Conservation (phyloP, 179 eudicot species). For the Nepenthes alata region DNA sequence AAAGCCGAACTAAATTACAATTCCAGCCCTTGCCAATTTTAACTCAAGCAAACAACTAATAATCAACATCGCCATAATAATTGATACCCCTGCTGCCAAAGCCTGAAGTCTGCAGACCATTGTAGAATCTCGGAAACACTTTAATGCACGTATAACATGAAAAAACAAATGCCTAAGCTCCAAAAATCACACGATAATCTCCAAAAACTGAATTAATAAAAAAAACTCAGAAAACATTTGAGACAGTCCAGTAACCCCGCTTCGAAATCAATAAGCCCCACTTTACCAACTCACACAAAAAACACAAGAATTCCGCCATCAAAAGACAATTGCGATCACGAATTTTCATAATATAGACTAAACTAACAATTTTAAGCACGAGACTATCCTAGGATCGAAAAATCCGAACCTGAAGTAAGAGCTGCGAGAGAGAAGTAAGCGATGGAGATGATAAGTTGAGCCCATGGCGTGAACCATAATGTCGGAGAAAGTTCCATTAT, state of each 20-base stretch:
- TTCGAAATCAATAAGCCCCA: not conserved
- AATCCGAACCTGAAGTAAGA: constrained; percentile 64
- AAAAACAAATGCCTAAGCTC: too few species aligned
- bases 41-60: too few species aligned
- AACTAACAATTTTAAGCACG: not conserved
- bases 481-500: constrained; percentile 71
- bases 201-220: not conserved
- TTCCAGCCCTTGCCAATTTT: too few species aligned
- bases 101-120: not conserved
- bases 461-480: constrained; percentile 82
- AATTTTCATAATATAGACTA: not conserved
- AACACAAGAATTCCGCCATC: not conserved
- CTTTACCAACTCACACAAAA: too few species aligned
- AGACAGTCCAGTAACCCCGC: not conserved
- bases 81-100: not conserved
- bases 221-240: not conserved
- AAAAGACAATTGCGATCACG: too few species aligned
- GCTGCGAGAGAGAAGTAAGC: constrained; percentile 88
- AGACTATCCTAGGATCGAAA: not conserved
- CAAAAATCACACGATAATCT: too few species aligned
- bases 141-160: not conserved
- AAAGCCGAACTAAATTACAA: too few species aligned
- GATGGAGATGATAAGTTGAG: constrained; percentile 73
- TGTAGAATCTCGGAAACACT: not conserved
- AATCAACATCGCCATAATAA: not conserved